phyloP scores from a whole-genome alignment of 768 basidiomycete genomes.

The Coprinellus aureogranulatus region DNA sequence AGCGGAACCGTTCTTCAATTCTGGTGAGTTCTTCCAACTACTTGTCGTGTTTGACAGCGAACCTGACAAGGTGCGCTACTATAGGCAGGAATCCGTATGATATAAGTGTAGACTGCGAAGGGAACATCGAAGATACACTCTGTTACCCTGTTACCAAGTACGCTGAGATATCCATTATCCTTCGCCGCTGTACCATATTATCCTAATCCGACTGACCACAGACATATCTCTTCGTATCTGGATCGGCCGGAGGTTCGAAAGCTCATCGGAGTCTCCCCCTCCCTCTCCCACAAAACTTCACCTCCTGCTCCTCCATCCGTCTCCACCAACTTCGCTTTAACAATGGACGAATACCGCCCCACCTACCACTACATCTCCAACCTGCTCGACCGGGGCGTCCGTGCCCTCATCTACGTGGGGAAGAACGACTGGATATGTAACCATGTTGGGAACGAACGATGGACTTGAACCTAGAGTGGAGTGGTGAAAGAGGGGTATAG shows the following conservation, averaged over 20 bases:
- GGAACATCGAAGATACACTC: slow-evolving; percentile 42
- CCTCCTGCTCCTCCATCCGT: slow-evolving; percentile 40
- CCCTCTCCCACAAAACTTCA: slow-evolving; percentile 30
- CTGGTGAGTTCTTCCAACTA: too few relatives aligned
- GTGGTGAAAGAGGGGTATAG: slow-evolving; percentile 48
- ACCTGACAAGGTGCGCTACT: not conserved
- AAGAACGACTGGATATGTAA: slow-evolving; percentile 76
- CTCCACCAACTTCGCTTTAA: slow-evolving; percentile 44
- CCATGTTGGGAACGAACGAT: slow-evolving; percentile 70
- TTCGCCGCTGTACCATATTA: too few relatives aligned
- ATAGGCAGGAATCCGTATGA: slow-evolving; percentile 63
- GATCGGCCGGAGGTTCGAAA: slow-evolving; percentile 51
- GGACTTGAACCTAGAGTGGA: slow-evolving; percentile 76
- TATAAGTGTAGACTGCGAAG: slow-evolving; percentile 59
- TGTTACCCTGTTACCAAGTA: slow-evolving; percentile 57
- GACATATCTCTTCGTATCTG: slow-evolving; percentile 61
- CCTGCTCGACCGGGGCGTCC: slow-evolving; percentile 69
- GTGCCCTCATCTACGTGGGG: slow-evolving; percentile 69
- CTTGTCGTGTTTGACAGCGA: too few relatives aligned
- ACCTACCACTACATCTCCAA: slow-evolving; percentile 58
- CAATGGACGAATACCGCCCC: slow-evolving; percentile 44
- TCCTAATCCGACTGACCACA: slow-evolving; percentile 22
- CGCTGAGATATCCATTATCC: too few relatives aligned
- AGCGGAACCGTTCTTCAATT: slow-evolving; percentile 30
- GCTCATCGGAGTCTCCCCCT: slow-evolving; percentile 61